Conservation (phyloP, 768 basidiomycete genomes). For the Kwoniella shandongensis region DNA sequence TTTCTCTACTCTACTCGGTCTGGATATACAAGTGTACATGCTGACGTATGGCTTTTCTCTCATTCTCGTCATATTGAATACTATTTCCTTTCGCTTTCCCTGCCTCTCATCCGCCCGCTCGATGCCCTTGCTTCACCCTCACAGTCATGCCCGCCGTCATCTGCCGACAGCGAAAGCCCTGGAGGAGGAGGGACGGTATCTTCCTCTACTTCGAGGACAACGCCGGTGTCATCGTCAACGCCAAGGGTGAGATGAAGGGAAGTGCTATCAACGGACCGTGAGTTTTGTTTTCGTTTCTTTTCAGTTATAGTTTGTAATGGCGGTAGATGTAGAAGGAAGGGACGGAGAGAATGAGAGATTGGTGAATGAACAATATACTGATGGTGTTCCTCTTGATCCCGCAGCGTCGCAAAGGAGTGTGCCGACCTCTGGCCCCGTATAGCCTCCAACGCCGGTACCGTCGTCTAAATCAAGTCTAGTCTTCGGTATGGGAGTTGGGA, state of each 20-base stretch:
- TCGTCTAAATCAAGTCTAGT: constrained; percentile 69
- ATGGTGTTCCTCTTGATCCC: not conserved
- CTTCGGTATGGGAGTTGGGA: constrained; percentile 1
- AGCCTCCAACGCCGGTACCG: constrained; percentile 96
- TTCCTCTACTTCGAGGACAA: constrained; percentile 99
- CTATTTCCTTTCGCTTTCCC: constrained; percentile 2
- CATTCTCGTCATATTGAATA: too few species aligned
- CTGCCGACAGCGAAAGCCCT: constrained; percentile 95
- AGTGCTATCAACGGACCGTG: constrained; percentile 59
- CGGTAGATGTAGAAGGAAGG: too few species aligned
- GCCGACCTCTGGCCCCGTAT: constrained; percentile 99
- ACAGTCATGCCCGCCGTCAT: constrained; percentile 95
- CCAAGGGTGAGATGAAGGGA: constrained; percentile 99
- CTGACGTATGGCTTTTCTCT: too few species aligned
- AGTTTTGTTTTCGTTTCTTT: constrained; percentile 22
- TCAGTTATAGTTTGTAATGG: too few species aligned
- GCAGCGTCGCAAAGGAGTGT: constrained; percentile 90
- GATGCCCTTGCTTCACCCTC: not conserved
- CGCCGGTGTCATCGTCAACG: constrained; percentile 95
- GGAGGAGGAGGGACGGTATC: constrained; percentile 96
- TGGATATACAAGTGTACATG: too few species aligned
- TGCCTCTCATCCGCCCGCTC: not conserved
- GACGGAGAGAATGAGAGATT: too few species aligned
- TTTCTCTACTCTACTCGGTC: too few species aligned
- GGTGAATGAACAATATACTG: too few species aligned